Conservation (phyloP, 2,329 filamentous ascomycete genomes). For the Westerdykella aurantiaca region DNA sequence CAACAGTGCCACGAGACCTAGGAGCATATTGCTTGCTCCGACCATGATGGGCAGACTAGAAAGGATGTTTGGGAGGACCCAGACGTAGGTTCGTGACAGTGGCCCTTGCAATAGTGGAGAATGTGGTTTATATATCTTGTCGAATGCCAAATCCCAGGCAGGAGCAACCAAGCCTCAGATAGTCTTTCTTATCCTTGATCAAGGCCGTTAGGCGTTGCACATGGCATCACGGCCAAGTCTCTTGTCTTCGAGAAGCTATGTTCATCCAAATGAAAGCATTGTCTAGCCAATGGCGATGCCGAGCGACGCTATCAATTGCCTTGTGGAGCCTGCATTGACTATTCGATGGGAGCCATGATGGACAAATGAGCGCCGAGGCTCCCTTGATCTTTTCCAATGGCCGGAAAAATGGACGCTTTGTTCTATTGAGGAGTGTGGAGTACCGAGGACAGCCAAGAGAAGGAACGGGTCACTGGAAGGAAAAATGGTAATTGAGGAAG, state of each 20-base stretch:
- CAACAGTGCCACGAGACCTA: constrained; percentile 3
- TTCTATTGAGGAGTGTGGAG: background rate
- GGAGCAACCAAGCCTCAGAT: background rate
- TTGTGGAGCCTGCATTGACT: background rate
- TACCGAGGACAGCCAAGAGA: background rate
- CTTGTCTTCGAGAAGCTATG: background rate
- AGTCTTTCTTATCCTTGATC: background rate
- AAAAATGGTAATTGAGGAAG: background rate
- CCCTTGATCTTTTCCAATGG: background rate
- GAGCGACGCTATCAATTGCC: background rate
- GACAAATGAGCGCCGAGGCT: background rate
- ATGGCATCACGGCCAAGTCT: background rate
- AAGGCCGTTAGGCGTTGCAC: background rate
- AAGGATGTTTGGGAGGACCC: background rate
- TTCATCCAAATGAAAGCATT: background rate
- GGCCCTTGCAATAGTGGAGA: too few relatives aligned
- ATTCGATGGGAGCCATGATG: background rate
- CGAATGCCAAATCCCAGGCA: background rate
- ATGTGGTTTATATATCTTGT: background rate
- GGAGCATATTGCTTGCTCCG: constrained; percentile 1
- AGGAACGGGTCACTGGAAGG: background rate
- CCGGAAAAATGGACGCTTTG: background rate
- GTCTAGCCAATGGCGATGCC: background rate
- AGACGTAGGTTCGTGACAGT: background rate
- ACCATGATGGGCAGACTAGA: constrained; percentile 1